phyloP scores from a whole-genome alignment of 768 basidiomycete species.

The Gloeophyllum trabeum region DNA sequence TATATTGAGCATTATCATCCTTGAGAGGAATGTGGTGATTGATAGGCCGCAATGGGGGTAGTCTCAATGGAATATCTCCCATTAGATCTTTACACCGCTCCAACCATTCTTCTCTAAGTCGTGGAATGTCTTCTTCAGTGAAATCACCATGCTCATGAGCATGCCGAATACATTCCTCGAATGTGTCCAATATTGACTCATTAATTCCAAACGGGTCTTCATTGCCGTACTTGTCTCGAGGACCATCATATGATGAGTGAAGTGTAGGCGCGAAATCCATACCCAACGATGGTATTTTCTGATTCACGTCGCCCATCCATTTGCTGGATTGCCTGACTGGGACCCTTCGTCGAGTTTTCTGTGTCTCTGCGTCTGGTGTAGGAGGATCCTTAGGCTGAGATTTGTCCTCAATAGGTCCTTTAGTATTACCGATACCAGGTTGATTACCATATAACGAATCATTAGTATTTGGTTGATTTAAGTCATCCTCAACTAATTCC shows the following conservation, averaged over 20 bases:
- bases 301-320: too few species aligned
- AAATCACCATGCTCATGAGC: neutral
- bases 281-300: neutral
- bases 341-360: too few species aligned
- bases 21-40: slow-evolving; percentile 31
- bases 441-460: too few species aligned
- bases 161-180: too few species aligned
- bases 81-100: slow-evolving; percentile 13
- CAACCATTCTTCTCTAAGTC: slow-evolving; percentile 9
- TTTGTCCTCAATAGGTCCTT: too few species aligned
- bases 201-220: neutral
- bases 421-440: too few species aligned
- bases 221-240: neutral
- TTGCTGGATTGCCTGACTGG: too few species aligned
- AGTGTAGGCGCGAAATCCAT: neutral
- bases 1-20: slow-evolving; percentile 19
- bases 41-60: slow-evolving; percentile 26
- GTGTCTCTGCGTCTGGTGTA: too few species aligned
- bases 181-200: neutral
- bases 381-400: too few species aligned
- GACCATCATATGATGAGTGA: neutral
- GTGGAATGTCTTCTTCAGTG: neutral
- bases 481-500: too few species aligned
- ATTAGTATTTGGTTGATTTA: too few species aligned
- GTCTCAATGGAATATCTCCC: slow-evolving; percentile 8